Evolutionary conservation across 768 basidiomycete genomes (phyloP), one percentile per base, ranked within the genome.

Genomic region (Pluteus cervinus): DNA sequence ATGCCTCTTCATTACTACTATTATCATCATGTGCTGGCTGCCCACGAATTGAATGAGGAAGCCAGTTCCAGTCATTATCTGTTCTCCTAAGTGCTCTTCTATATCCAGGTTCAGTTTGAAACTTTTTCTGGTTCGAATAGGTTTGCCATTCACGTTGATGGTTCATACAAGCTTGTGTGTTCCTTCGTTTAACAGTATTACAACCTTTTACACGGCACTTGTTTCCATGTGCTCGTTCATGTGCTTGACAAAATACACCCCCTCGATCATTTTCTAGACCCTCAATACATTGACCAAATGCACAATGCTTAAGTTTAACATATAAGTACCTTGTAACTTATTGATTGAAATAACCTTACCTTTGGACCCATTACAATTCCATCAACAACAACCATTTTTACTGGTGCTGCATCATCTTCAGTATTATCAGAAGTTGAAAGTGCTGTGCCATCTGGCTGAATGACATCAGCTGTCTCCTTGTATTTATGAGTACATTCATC

Each of bases 401-500:
- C 35, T n/a, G 10, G 18, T 3, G 37, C 24, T 24, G 3, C 14
- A 6, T 24, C 23, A 6, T 25, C 23, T 15, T 23, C 24, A 15
- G 15, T 22, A 25, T 7, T 5, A 12, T 25, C 35, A 11, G 14
- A 17, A 5, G 15, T 33, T 36, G 24, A 2, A 11, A 16, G 22
- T 5, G 6, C 18, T 18, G 18, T 25, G 22, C 20, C 29, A 24
- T 11, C 17, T 15, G 9, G 15, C 29, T 31, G 7, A 29, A 34
- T 42, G 4, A 29, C 33, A 29, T 36, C 37, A 25, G 43, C 31
- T 9, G 18, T 34, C 21, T 30, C 31, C 28, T 40, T 44, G 33
- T 24, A 44, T 24, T 33, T 33, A 26, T 44, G 43, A 29, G 32
- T 24, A 23, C 43, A 44, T 18, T 44, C 43, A 26, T 29, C 28